These are phyloP conservation scores for Colletotrichum tropicicola DNA, from an alignment of 2,329 filamentous ascomycete species.

Conservation along the genomic window DNA sequence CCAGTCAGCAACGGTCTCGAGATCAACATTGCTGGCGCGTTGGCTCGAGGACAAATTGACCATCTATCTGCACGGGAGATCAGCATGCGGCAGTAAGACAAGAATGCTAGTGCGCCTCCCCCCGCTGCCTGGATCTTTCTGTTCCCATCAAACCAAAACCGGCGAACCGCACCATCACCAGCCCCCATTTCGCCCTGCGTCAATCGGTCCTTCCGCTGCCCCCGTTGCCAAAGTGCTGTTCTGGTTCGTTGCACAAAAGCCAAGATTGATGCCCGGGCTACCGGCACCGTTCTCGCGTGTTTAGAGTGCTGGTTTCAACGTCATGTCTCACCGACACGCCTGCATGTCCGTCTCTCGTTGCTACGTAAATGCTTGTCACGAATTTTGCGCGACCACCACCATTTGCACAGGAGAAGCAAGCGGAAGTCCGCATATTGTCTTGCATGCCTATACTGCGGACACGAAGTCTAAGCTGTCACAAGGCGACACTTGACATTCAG, in stretches of 20 bases:
- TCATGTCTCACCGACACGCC: conserved; percentile 4
- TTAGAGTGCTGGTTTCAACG: conserved; percentile 9
- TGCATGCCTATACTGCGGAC: neutral
- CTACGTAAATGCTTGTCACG: neutral
- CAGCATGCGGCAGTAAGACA: neutral
- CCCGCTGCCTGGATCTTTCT: no score
- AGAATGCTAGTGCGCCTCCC: neutral
- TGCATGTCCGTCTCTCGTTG: neutral
- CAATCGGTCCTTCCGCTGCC: neutral
- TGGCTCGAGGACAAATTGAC: neutral
- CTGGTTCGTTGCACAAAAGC: neutral
- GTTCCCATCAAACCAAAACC: neutral
- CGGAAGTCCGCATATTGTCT: neutral
- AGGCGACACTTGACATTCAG: neutral
- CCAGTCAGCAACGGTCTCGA: conserved; percentile 7
- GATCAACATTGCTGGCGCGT: neutral
- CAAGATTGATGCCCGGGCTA: conserved; percentile 1
- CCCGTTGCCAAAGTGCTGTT: neutral
- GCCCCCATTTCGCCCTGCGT: neutral
- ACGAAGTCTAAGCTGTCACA: neutral
- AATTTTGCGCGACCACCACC: neutral
- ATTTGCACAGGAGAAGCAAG: neutral
- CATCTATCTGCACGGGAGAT: neutral
- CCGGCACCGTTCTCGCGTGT: neutral
- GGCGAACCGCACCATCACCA: no score